A percentile compares a stretch with the other conserved stretches of the same genome.
Conservation (phyloP, 2,329 filamentous ascomycete species). For the Lasiodiplodia gonubiensis region DNA sequence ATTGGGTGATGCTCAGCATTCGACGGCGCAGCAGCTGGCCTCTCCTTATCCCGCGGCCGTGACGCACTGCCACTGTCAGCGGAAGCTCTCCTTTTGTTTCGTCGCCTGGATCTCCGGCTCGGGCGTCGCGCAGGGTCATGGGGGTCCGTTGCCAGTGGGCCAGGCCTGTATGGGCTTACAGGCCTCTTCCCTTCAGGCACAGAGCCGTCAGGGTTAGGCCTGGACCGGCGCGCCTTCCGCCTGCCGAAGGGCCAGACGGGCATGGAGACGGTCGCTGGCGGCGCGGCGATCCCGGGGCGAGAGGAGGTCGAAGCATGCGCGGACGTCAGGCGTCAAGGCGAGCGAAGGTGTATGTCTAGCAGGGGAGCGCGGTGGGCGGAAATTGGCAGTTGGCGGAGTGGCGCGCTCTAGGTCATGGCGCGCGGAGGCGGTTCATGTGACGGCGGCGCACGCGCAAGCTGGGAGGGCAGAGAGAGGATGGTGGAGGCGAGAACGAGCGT, state of each 20-base stretch:
- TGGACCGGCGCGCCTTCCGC: conserved; percentile 26
- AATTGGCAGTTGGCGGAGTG: conserved; percentile 19
- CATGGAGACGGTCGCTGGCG: conserved; percentile 58
- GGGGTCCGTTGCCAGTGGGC: conserved; percentile 29
- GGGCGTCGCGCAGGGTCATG: conserved; percentile 28
- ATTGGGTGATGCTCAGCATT: conserved; percentile 19
- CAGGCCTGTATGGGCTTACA: conserved; percentile 34
- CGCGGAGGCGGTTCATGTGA: conserved; percentile 77
- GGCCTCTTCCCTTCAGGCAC: conserved; percentile 56
- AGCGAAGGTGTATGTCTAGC: conserved; percentile 21
- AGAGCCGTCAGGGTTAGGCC: conserved; percentile 34
- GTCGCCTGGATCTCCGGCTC: conserved; percentile 31
- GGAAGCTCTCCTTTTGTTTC: conserved; percentile 37
- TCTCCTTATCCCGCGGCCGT: conserved; percentile 23
- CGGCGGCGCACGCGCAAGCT: conserved; percentile 78
- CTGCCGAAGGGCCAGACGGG: conserved; percentile 80
- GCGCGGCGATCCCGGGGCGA: conserved; percentile 21
- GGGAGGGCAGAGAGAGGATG: neutral
- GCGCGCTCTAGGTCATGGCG: conserved; percentile 74
- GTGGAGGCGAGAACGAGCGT: conserved; percentile 10
- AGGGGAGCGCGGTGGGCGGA: conserved; percentile 17
- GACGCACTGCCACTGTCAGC: conserved; percentile 26
- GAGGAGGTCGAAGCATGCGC: conserved; percentile 23
- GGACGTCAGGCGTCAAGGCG: conserved; percentile 19
- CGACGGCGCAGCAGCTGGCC: conserved; percentile 14